phyloP scores from a whole-genome alignment of 106 monocot species.

The Triglochin maritima region DNA sequence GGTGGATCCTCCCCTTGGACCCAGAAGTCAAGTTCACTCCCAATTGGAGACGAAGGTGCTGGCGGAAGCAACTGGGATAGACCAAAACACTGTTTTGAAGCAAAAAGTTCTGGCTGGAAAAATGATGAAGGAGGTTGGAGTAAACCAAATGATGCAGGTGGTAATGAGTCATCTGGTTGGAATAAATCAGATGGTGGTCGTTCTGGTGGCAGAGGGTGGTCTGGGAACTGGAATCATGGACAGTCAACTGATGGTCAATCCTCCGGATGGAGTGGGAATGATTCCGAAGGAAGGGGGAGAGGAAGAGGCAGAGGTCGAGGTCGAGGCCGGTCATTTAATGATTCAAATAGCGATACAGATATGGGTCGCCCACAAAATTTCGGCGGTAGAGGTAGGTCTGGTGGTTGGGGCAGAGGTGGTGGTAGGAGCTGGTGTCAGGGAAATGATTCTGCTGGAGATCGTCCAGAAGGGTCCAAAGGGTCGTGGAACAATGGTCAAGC shows the following conservation, averaged over 20 bases:
- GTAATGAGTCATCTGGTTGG: neutral
- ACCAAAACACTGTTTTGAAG: neutral
- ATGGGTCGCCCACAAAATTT: neutral
- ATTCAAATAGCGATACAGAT: neutral
- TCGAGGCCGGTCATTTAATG: too few relatives aligned
- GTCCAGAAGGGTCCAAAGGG: neutral
- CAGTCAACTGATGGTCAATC: neutral
- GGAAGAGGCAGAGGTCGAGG: slow-evolving; percentile 2
- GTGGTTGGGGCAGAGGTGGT: neutral
- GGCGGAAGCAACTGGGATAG: slow-evolving; percentile 2
- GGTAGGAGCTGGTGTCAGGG: neutral
- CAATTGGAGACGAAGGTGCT: neutral
- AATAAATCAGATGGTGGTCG: neutral
- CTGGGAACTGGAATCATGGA: slow-evolving; percentile 3
- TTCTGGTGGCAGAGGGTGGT: slow-evolving; percentile 1
- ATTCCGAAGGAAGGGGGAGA: neutral
- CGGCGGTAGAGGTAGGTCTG: neutral
- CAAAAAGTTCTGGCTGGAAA: slow-evolving; percentile 1
- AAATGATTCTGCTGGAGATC: neutral
- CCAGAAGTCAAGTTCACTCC: neutral
- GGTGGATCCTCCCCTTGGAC: neutral
- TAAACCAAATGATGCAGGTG: neutral
- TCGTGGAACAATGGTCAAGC: neutral
- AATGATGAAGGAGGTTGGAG: neutral
- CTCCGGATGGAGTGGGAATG: neutral